Conservation (phyloP, 1,139 yeast genomes). For the Suhomyces ambrosiae region DNA sequence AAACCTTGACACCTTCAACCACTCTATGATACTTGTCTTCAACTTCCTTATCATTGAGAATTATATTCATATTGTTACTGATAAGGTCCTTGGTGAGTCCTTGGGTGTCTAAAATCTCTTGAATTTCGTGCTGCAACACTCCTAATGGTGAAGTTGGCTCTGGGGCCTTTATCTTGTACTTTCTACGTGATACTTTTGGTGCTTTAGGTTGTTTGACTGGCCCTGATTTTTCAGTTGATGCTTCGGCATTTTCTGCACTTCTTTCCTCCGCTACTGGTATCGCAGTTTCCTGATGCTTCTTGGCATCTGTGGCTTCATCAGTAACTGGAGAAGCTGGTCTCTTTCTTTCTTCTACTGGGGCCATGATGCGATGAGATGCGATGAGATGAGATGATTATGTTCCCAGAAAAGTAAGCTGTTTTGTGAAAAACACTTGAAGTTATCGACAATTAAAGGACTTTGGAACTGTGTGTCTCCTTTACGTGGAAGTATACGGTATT, state of each 20-base stretch:
- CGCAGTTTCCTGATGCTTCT: constrained; percentile 10
- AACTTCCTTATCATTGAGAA: constrained; percentile 61
- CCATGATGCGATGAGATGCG: constrained; percentile 8
- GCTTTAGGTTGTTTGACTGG: constrained; percentile 10
- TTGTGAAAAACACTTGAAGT: background rate
- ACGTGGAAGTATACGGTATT: no score
- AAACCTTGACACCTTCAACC: constrained; percentile 58
- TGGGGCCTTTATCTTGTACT: constrained; percentile 59
- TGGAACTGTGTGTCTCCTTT: no score
- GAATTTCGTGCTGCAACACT: constrained; percentile 73
- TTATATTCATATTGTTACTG: constrained; percentile 61
- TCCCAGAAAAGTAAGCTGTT: background rate
- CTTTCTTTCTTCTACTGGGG: constrained; percentile 17
- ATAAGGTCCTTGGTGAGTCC: constrained; percentile 50
- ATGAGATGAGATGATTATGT: background rate
- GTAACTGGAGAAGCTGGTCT: constrained; percentile 14
- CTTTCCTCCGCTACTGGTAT: constrained; percentile 3
- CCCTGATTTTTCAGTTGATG: background rate
- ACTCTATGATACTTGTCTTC: constrained; percentile 60
- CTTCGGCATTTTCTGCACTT: background rate
- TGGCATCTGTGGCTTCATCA: constrained; percentile 8
- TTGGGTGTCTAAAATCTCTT: constrained; percentile 51
- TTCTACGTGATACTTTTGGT: constrained; percentile 30
- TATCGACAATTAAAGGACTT: no score
- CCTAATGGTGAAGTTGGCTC: constrained; percentile 86